Percentiles rank a stretch among this genome's conserved stretches.
Evolutionary conservation across 345 rosid genomes (phyloP).

Genomic region (Heritiera fomes): DNA sequence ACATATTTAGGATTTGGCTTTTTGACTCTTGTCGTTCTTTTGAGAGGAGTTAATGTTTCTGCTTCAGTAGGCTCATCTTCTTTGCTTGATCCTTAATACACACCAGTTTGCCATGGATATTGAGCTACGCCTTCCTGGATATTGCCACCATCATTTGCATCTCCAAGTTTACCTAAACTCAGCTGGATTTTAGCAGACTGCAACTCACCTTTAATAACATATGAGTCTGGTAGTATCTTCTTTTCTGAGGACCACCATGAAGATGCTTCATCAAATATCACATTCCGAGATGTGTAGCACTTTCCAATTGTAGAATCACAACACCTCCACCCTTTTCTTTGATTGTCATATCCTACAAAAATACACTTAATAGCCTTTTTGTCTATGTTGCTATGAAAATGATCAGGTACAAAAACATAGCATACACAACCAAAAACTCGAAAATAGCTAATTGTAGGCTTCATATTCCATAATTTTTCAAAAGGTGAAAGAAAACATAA

Average conservation of each 20-base stretch:
- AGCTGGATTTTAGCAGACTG: neutral
- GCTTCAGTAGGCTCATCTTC: neutral
- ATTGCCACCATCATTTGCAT: neutral
- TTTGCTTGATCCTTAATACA: neutral
- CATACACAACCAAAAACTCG: too few relatives aligned
- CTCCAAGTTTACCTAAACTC: neutral
- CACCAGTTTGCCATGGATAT: neutral
- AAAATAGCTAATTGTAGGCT: too few relatives aligned
- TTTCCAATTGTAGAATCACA: too few relatives aligned
- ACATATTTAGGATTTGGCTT: neutral
- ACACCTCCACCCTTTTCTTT: too few relatives aligned
- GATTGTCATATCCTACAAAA: too few relatives aligned
- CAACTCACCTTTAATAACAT: too few relatives aligned
- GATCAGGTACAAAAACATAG: too few relatives aligned
- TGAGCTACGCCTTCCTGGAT: neutral
- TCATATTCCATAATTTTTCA: too few relatives aligned
- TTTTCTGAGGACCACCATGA: neutral
- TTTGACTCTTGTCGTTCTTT: neutral
- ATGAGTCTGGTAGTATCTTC: neutral
- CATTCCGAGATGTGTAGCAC: too few relatives aligned
- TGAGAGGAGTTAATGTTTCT: neutral
- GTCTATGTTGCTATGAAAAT: neutral
- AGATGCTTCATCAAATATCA: neutral
- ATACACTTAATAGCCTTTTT: neutral
- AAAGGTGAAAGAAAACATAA: too few relatives aligned